Conservation (phyloP, 768 basidiomycete genomes). For the Lactarius sp. region DNA sequence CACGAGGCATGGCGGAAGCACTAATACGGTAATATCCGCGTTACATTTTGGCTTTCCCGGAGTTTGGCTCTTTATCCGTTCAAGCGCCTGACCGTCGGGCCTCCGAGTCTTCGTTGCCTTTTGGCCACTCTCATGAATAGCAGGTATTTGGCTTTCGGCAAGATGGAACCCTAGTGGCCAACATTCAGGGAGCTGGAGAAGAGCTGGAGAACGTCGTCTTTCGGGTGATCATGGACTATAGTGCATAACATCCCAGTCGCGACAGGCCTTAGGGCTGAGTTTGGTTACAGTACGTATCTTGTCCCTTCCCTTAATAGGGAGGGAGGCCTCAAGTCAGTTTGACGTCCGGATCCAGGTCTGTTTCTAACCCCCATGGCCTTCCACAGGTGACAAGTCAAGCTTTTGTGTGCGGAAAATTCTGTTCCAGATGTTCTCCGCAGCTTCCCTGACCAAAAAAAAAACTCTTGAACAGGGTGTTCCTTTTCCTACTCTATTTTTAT, state of each 20-base stretch:
- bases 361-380: constrained; percentile 7
- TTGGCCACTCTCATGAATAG: neutral
- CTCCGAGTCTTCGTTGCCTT: no score
- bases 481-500: neutral
- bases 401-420: neutral
- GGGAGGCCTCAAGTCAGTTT: neutral
- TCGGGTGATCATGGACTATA: neutral
- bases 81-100: neutral
- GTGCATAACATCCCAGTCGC: neutral
- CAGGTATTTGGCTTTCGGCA: neutral
- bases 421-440: neutral
- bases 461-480: neutral
- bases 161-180: neutral
- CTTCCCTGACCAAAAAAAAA: neutral
- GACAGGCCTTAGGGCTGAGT: neutral
- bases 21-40: no score
- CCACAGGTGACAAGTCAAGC: neutral
- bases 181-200: neutral
- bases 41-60: neutral
- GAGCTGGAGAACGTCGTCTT: neutral
- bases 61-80: neutral
- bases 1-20: no score
- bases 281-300: neutral
- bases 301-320: neutral
- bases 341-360: neutral